Percentiles rank a stretch among this genome's conserved stretches.
Conservation (phyloP, 129 eudicot genomes). For the Centella asiatica region DNA sequence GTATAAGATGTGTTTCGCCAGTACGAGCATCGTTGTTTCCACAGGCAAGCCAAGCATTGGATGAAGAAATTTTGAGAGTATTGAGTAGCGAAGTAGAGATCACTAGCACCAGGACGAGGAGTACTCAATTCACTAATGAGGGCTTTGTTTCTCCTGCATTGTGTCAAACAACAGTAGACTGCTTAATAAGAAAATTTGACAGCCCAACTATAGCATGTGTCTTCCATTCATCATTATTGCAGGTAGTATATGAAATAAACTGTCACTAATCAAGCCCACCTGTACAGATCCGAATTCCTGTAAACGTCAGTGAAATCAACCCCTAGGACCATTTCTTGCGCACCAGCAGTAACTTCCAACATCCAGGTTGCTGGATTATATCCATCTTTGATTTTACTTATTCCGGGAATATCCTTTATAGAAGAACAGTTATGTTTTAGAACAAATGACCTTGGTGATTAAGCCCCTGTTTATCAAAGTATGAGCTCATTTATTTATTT, state of each 20-base stretch:
- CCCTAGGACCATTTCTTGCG: constrained; percentile 27
- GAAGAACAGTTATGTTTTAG: not conserved
- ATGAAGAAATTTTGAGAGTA: constrained; percentile 51
- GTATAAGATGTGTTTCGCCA: constrained; percentile 85
- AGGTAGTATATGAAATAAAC: not conserved
- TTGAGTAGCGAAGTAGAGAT: constrained; percentile 52
- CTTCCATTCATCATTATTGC: not conserved
- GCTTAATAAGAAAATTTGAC: constrained; percentile 5
- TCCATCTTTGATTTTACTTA: constrained; percentile 23
- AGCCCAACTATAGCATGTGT: not conserved
- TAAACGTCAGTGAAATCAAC: constrained; percentile 25
- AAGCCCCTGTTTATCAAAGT: not conserved
- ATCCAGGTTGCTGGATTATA: constrained; percentile 40
- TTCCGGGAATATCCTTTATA: constrained; percentile 22
- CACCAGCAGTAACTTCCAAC: constrained; percentile 33
- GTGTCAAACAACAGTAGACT: not conserved
- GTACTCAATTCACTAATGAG: constrained; percentile 47
- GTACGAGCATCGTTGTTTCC: constrained; percentile 78
- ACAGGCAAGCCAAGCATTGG: constrained; percentile 69
- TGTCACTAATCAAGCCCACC: not conserved
- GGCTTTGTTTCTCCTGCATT: constrained; percentile 49
- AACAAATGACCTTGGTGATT: not conserved
- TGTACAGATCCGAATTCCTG: constrained; percentile 26
- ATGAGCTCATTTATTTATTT: not conserved
- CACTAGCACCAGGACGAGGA: constrained; percentile 50